Base-by-base conservation (phyloP, 2,329 filamentous ascomycete genomes). In the Exophiala spinifera region DNA sequence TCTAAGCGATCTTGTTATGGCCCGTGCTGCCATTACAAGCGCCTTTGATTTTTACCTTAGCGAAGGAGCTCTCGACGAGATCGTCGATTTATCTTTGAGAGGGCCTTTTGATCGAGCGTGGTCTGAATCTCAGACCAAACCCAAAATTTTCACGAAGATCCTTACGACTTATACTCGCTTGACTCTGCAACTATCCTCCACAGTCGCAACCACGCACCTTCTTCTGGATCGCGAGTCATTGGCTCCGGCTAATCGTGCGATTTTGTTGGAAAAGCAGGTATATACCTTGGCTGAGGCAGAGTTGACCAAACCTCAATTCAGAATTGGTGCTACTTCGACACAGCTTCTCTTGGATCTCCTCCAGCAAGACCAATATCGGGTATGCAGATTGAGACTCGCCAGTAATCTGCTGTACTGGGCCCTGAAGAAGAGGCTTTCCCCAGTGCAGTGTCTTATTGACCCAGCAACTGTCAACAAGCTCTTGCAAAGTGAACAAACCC, bases 31-130 rank as follows among this genome's bases (percentile, higher is more conserved):
- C 6, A 74, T 76, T 37, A 61, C 62, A 34, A 67, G 70, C 39
- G 71, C 74, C 3, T 70, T 78, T 34, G 60, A 64, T 19, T 70
- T 72, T 47, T 70, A 76, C 58, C 67, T 76, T 28, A 61, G 68
- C 3, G 61, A 66, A 17, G 75, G 70, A 2, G 59, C 65, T 15
- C 57, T 77, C 51, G 59, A 66, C 5, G 59, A 69, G 33, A 63
- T 70, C 11, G 50, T 62, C 1, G 63, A 64, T 10, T 59, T 59
- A 34, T 64, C 68, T 7, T 40, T 62, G 3, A 64, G 62, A 8
- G 61, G 60, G 7, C 66, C 69, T 15, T 65, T 65, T 4, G 59
- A 62, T 43, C 57, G 57, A 21, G 57, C 66, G 3, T 69, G 64
- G 49, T 68, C 70, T 40, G 63, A 72, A 48, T 61, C 70, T 3